Percentiles rank a stretch among this genome's conserved stretches.
These are phyloP conservation scores for Volvox africanus DNA, from an alignment of 139 green algal species.

Conservation along the genomic window DNA sequence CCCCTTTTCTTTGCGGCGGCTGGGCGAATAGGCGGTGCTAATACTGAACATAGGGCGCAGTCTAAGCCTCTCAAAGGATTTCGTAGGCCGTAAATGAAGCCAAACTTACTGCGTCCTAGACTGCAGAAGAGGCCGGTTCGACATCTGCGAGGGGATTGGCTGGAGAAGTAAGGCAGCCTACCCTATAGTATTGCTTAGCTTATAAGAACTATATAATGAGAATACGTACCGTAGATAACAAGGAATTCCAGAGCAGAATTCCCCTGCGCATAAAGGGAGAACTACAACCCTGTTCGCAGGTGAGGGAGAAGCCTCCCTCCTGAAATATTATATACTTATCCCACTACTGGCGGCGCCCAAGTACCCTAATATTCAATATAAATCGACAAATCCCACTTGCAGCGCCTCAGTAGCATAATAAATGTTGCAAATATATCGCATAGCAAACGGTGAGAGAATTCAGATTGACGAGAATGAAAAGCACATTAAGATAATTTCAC, in stretches of 20 bases:
- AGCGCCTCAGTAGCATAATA: no score
- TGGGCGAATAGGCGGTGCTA: not conserved
- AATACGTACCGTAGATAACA: not conserved
- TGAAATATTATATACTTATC: not conserved
- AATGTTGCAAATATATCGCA: no score
- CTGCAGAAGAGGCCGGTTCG: conserved; percentile 10
- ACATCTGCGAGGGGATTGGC: not conserved
- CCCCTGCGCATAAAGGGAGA: not conserved
- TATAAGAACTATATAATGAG: not conserved
- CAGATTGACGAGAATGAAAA: no score
- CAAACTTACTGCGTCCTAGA: conserved; percentile 15
- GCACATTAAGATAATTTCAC: no score
- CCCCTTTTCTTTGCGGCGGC: conserved; percentile 3
- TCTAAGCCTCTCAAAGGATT: not conserved
- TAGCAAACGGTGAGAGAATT: no score
- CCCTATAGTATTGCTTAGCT: not conserved
- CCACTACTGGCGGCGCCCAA: no score
- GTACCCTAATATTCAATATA: no score
- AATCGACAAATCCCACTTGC: no score
- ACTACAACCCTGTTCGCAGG: not conserved
- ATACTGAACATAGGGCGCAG: not conserved
- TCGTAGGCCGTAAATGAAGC: not conserved
- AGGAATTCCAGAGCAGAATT: not conserved
- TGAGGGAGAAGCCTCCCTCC: not conserved
- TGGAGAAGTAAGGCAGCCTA: not conserved